Base-by-base conservation (phyloP, 129 eudicot genomes). In the Tagetes patula region DNA sequence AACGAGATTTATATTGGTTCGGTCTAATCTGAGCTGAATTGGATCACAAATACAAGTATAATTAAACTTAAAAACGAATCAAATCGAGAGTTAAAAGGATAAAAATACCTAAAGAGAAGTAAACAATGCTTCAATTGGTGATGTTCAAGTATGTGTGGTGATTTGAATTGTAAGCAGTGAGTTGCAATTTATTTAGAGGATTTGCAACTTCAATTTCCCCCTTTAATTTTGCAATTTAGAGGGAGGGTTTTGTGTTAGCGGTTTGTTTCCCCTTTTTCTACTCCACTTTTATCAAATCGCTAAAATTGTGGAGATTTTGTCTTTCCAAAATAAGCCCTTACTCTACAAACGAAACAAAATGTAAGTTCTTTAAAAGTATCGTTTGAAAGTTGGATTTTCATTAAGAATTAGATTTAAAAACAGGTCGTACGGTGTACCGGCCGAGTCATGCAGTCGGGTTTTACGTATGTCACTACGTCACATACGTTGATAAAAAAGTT, bases 171-270 rank as follows among this genome's bases (percentile, higher is more conserved):
- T 6, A 8, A 8, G 48, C 0, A 43, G 48, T 43, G 48, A 10
- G 48, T 6, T 43, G 6, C 8, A 10, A 6, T 43, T 8, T 43
- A 10, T 8, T 43, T 43, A 43, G 27, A 20, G 27, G 27, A 20
- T 20, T 20, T 20, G 27, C 27, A 20, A 20, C 27, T 20, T 20
- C 27, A 20, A 20, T 20, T 20, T 20, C 27, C 27, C 27, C 27
- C 12, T 65, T 41, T 38, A 50, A 65, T 65, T 65, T 65, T 65
- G n/a, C 50, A 65, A 40, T 65, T 65, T 65, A 42, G 53, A 39
- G 53, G 53, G 70, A 65, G 70, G 70, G 70, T 65, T 65, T 42
- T 65, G 27, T 37, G 70, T 42, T 65, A 20, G 70, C 34, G 70
- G 46, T 43, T 43, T 43, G 27, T 20, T 58, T 58, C 39, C 65